These are phyloP conservation scores for Diplodia corticola DNA, from an alignment of 2,329 filamentous ascomycete species.

Conservation along the genomic window DNA sequence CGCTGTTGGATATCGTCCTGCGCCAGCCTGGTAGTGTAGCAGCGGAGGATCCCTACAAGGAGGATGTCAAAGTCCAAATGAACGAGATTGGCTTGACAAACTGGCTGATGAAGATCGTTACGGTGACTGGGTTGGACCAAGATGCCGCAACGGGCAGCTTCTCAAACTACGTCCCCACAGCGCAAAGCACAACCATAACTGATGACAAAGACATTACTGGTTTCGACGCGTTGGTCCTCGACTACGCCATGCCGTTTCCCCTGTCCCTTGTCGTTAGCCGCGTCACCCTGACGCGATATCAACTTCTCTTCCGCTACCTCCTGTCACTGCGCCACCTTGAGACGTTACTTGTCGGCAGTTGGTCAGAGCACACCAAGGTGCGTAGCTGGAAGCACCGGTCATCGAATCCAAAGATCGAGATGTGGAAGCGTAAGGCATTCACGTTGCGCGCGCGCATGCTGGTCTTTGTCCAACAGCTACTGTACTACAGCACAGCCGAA, in stretches of 20 bases:
- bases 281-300: slow-evolving; percentile 95
- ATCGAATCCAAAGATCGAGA: slow-evolving; percentile 70
- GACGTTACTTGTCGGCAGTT: slow-evolving; percentile 79
- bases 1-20: slow-evolving; percentile 88
- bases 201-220: slow-evolving; percentile 85
- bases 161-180: slow-evolving; percentile 71
- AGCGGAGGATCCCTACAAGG: slow-evolving; percentile 93
- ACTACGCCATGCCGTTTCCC: slow-evolving; percentile 93
- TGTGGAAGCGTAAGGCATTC: slow-evolving; percentile 92
- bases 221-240: slow-evolving; percentile 89
- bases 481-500: slow-evolving; percentile 96
- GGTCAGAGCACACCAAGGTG: slow-evolving; percentile 84
- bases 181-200: slow-evolving; percentile 57
- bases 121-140: slow-evolving; percentile 92
- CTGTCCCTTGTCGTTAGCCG: slow-evolving; percentile 93
- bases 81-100: slow-evolving; percentile 92
- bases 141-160: slow-evolving; percentile 62
- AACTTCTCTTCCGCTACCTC: slow-evolving; percentile 92
- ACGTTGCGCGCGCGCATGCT: slow-evolving; percentile 91
- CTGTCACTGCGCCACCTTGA: slow-evolving; percentile 88
- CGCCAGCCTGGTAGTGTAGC: slow-evolving; percentile 96
- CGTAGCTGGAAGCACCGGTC: slow-evolving; percentile 81
- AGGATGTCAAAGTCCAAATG: slow-evolving; percentile 97
- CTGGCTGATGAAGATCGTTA: slow-evolving; percentile 93
- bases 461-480: slow-evolving; percentile 91